Evolutionary conservation across 2,329 filamentous ascomycete species (phyloP).

Genomic region (Bipolaris zeicola): DNA sequence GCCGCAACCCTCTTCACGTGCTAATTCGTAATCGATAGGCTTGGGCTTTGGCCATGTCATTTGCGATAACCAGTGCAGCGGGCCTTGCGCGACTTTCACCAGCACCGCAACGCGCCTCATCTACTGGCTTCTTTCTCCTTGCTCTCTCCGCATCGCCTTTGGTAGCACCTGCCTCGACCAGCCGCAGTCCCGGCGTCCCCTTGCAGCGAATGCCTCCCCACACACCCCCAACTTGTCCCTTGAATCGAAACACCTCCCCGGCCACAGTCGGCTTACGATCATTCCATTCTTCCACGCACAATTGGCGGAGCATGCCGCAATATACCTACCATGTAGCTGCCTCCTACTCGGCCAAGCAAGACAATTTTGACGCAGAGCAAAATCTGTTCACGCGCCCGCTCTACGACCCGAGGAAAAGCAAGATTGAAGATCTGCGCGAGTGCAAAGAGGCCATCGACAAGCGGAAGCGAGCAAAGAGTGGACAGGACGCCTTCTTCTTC

Average conservation of each 20-base stretch:
- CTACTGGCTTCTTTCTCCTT: slow-evolving; percentile 38
- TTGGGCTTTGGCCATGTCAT: slow-evolving; percentile 48
- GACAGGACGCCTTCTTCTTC: slow-evolving; percentile 96
- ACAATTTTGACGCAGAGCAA: slow-evolving; percentile 43
- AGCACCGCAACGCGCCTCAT: slow-evolving; percentile 31
- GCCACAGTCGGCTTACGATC: slow-evolving; percentile 36
- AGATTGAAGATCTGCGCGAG: slow-evolving; percentile 31
- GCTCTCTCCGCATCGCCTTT: slow-evolving; percentile 39
- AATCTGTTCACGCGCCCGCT: slow-evolving; percentile 45
- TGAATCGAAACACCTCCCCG: slow-evolving; percentile 38
- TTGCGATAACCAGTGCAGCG: slow-evolving; percentile 39
- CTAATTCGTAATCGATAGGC: slow-evolving; percentile 35
- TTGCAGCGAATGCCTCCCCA: slow-evolving; percentile 22
- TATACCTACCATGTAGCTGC: slow-evolving; percentile 50
- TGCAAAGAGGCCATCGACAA: slow-evolving; percentile 55
- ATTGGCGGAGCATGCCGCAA: slow-evolving; percentile 32
- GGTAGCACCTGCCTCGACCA: slow-evolving; percentile 30
- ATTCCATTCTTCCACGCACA: slow-evolving; percentile 40
- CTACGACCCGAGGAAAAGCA: slow-evolving; percentile 35
- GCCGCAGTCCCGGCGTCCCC: slow-evolving; percentile 23
- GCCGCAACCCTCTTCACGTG: slow-evolving; percentile 10
- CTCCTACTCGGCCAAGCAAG: slow-evolving; percentile 50
- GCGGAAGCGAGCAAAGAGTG: slow-evolving; percentile 72
- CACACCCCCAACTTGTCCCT: slow-evolving; percentile 37
- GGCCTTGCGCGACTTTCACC: slow-evolving; percentile 27